Conservation (phyloP, 2,329 filamentous ascomycete genomes). For the Colletotrichum scovillei region DNA sequence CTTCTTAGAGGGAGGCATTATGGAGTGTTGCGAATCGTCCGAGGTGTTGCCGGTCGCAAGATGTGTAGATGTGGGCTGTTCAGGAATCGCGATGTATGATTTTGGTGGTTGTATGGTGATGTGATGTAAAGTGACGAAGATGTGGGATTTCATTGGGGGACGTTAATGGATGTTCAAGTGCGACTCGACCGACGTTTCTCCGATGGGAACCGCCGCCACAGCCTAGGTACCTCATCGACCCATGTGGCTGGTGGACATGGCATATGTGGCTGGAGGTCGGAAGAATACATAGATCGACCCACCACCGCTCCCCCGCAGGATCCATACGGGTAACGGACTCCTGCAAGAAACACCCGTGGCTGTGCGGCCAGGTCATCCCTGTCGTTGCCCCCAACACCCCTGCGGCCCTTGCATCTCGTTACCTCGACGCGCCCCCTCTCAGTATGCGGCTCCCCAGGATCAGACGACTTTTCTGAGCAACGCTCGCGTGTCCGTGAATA, state of each 20-base stretch:
- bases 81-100: neutral
- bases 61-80: neutral
- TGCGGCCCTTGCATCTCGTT: conserved; percentile 16
- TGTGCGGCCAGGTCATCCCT: conserved; percentile 30
- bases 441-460: conserved; percentile 26
- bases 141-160: conserved; percentile 8
- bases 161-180: neutral
- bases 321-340: conserved; percentile 28
- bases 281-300: conserved; percentile 24
- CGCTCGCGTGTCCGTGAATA: conserved; percentile 6
- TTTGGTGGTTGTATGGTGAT: neutral
- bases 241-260: neutral
- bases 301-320: conserved; percentile 28
- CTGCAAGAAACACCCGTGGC: conserved; percentile 31
- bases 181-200: conserved; percentile 17
- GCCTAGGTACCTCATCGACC: neutral
- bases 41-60: neutral
- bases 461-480: conserved; percentile 21
- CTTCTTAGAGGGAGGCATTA: conserved; percentile 58
- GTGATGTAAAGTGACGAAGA: conserved; percentile 1
- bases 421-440: conserved; percentile 9
- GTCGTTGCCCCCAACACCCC: conserved; percentile 18
- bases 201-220: neutral
- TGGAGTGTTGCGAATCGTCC: conserved; percentile 4
- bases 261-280: neutral